Evolutionary conservation across 495 filamentous ascomycete genomes (phyloP), one percentile per base, ranked within the genome.

Genomic region (Aspergillus indologenus): DNA sequence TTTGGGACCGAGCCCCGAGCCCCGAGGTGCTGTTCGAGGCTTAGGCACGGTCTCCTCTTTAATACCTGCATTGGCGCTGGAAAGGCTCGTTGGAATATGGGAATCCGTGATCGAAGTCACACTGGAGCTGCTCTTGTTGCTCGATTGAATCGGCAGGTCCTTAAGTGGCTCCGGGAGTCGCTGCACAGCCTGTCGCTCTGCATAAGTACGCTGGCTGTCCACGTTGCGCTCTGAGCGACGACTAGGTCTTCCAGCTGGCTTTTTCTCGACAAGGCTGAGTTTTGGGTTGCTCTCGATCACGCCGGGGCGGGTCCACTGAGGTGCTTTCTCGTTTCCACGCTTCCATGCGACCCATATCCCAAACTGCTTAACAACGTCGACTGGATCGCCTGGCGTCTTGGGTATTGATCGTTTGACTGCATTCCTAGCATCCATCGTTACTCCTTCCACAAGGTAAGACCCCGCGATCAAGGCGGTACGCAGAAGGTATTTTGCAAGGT

Each of bases 331-430:
- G 60, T 87, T 86, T 4, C 87, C 87, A 52, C 85, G 85, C 64
- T 90, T 90, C 87, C 87, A 90, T 21, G 86, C 81, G 43, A 81
- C 81, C 88, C 88, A 90, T 20, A 87, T 78, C 3, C 85, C 87
- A 60, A 90, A 90, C 22, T 59, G 81, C 55, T 83, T 81, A 54
- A 85, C 78, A 43, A 83, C 71, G 14, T 83, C 80, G 3, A 89
- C 66, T 11, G 87, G 85, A 45, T 90, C 85, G 26, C 81, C 82
- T 49, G 79, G 69, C 21, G 78, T 77, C 68, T 85, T 83, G 1
- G 87, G 87, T 29, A 90, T 88, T 3, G 86, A 86, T 23, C 80
- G 76, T 53, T 76, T 81, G 31, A 90, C 83, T 11, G 83, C 80
- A 56, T 87, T 83, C 60, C 77, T 77, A 29, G 70, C 70, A 50